Evolutionary conservation across 2,329 filamentous ascomycete genomes (phyloP), one percentile per base, ranked within the genome.

Genomic region (Curvularia sp.): DNA sequence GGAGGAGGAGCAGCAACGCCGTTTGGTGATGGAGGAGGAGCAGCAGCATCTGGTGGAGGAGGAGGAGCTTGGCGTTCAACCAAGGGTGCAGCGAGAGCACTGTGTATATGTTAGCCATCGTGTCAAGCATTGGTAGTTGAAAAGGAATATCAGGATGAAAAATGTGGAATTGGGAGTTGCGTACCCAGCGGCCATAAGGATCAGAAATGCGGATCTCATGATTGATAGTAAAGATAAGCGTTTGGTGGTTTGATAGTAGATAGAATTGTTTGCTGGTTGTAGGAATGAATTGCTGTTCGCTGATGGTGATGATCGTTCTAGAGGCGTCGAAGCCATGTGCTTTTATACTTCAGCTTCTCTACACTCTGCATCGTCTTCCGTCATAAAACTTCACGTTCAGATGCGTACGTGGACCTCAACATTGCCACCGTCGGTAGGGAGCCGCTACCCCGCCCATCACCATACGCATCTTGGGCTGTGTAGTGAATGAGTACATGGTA

Each of bases 181-280:
- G 15, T 49, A 49, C 47, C 47, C 47, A 27, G 47, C 32, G 8
- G 47, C 47, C 47, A 49, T 39, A 15, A 49, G 47, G 7, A 49
- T 39, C 21, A 49, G n/a, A 5, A 39, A n/a, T 7, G 34, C 21
- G n/a, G 32, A 36, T 21, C 32, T 49, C 47, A 49, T 49, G 21
- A 12, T 36, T 27, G 15, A 39, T 7, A 27, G 13, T 18, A 19
- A 27, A n/a, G 19, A 36, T 25, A 13, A 25, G 8, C 28, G 32
- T 6, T 39, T 18, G 7, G 34, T 36, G 6, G 18, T 25, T 10
- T 28, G 21, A 19, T 27, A 39, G 21, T 38, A 5, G 21, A 38
- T 7, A 38, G 3, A 10, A 43, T 27, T 38, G 15, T 15, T 46
- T 46, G 43, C 6, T 21, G 32, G 7, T 34, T 27, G 3, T n/a